phyloP scores from a whole-genome alignment of 345 rosid species.

The Euphorbia tirucalli region DNA sequence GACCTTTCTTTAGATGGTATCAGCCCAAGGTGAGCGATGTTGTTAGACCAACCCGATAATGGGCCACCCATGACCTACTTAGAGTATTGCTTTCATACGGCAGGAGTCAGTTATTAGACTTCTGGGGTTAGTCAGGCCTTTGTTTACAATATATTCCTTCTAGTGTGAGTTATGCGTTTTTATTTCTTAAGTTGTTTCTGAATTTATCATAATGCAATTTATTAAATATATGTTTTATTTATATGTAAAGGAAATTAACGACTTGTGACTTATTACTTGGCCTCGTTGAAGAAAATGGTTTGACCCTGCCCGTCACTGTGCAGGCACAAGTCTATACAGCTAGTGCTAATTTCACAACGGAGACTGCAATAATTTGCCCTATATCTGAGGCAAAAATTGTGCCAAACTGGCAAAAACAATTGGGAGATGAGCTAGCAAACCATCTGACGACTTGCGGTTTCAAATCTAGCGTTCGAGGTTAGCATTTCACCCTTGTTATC shows the following conservation, averaged over 20 bases:
- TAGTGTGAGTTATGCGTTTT: neutral
- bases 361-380: slow-evolving; percentile 94
- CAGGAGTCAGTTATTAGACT: too few species aligned
- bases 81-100: too few species aligned
- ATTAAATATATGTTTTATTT: neutral
- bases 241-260: too few species aligned
- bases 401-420: slow-evolving; percentile 72
- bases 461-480: slow-evolving; percentile 77
- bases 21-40: too few species aligned
- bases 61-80: too few species aligned
- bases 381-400: slow-evolving; percentile 64
- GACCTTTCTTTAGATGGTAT: too few species aligned
- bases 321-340: slow-evolving; percentile 93
- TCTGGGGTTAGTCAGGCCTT: too few species aligned
- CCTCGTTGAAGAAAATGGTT: too few species aligned
- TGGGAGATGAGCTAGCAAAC: slow-evolving; percentile 87
- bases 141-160: too few species aligned
- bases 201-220: neutral
- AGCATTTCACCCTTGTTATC: slow-evolving; percentile 15
- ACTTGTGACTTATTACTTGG: too few species aligned
- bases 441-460: slow-evolving; percentile 88
- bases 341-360: slow-evolving; percentile 83
- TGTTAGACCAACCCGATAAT: too few species aligned
- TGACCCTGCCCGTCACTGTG: too few species aligned
- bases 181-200: neutral